Conservation (phyloP, 331 rosid genomes). For the Telfairia occidentalis region DNA sequence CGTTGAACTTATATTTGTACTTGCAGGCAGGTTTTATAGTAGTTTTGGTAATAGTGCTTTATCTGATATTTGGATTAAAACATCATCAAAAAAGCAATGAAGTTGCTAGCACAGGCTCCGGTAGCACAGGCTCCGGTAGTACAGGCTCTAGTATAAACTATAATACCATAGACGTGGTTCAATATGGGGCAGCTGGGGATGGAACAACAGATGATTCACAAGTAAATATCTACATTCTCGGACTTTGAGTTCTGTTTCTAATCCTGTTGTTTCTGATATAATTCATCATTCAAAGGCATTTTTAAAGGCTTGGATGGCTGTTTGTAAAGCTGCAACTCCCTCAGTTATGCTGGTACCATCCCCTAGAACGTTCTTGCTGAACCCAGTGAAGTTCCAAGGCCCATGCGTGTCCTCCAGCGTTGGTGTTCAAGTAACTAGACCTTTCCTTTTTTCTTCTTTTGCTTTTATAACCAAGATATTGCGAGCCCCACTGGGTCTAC, state of each 20-base stretch:
- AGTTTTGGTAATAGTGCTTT: neutral
- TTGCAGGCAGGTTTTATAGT: constrained; percentile 4
- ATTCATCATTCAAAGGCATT: constrained; percentile 21
- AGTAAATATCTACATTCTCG: constrained; percentile 18
- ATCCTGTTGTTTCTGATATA: neutral
- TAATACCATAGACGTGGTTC: constrained; percentile 22
- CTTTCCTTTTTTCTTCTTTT: neutral
- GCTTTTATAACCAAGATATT: neutral
- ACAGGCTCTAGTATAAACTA: no score
- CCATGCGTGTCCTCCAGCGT: constrained; percentile 24
- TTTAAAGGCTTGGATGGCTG: constrained; percentile 27
- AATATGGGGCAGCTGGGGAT: constrained; percentile 57
- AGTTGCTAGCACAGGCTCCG: no score
- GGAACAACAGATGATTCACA: constrained; percentile 45
- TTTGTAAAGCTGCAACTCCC: constrained; percentile 5
- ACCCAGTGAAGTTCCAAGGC: constrained; percentile 30
- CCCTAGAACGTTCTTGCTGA: constrained; percentile 19
- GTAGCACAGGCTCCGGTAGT: no score
- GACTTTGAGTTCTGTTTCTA: neutral
- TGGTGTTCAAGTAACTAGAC: constrained; percentile 20
- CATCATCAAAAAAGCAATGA: neutral
- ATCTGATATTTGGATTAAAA: neutral
- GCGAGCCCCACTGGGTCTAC: no score
- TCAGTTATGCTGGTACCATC: constrained; percentile 18
- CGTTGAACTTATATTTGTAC: neutral